Conservation (phyloP, 2,329 filamentous ascomycete genomes). For the Aspergillus sp. region DNA sequence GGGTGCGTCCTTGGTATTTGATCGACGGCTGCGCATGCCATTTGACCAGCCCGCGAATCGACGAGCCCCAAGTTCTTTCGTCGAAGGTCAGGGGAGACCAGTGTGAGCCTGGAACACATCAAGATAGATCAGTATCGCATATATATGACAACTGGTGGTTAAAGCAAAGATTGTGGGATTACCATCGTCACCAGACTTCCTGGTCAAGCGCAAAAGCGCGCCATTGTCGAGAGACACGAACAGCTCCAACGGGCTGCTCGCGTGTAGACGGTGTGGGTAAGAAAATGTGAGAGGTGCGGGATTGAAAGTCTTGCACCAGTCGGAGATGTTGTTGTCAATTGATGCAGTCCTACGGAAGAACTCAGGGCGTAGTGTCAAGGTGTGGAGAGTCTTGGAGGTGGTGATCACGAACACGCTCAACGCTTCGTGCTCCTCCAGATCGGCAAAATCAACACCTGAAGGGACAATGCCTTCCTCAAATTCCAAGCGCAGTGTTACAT, state of each 20-base stretch:
- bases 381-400: constrained; percentile 76
- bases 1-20: constrained; percentile 43
- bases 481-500: constrained; percentile 73
- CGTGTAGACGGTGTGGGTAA: constrained; percentile 76
- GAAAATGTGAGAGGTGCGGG: constrained; percentile 77
- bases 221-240: constrained; percentile 66
- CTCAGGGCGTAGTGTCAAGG: constrained; percentile 78
- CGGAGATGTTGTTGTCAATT: constrained; percentile 71
- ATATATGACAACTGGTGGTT: not conserved
- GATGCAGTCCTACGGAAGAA: constrained; percentile 72
- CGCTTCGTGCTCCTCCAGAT: constrained; percentile 74
- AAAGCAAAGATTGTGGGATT: constrained; percentile 19
- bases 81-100: constrained; percentile 52
- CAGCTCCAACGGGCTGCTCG: constrained; percentile 71
- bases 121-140: constrained; percentile 11
- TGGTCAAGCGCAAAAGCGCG: constrained; percentile 66
- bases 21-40: constrained; percentile 48
- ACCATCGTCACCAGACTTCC: constrained; percentile 57
- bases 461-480: constrained; percentile 74
- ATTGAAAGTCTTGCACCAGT: constrained; percentile 73
- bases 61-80: constrained; percentile 52
- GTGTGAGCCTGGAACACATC: constrained; percentile 35
- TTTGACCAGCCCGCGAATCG: constrained; percentile 49
- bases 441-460: constrained; percentile 79
- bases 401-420: constrained; percentile 80